Evolutionary conservation across 129 eudicot genomes (phyloP).

Genomic region (Smallanthus sonchifolius): DNA sequence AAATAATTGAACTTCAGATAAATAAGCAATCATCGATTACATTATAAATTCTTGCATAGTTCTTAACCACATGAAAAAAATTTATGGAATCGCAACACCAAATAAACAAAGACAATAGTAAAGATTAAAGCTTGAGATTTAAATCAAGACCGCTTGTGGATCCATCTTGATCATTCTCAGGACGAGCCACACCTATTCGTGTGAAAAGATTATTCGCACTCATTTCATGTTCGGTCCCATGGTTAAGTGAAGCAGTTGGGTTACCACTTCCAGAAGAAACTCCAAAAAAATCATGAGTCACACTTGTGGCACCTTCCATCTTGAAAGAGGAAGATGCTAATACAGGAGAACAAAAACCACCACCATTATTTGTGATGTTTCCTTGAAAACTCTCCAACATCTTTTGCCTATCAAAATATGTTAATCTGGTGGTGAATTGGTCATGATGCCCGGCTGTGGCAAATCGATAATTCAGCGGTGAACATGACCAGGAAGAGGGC

Average conservation of each 20-base stretch:
- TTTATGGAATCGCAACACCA: not conserved
- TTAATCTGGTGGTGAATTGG: slow-evolving; percentile 22
- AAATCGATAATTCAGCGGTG: slow-evolving; percentile 26
- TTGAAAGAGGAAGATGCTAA: slow-evolving; percentile 20
- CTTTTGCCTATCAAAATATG: slow-evolving; percentile 23
- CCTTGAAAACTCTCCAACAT: slow-evolving; percentile 35
- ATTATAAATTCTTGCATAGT: slow-evolving; percentile 10
- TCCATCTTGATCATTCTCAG: slow-evolving; percentile 29
- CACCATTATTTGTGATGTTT: slow-evolving; percentile 9
- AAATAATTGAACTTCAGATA: not conserved
- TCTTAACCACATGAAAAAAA: slow-evolving; percentile 13
- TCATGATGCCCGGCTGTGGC: slow-evolving; percentile 28
- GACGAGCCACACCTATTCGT: slow-evolving; percentile 1
- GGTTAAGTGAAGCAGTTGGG: not conserved
- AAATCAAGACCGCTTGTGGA: slow-evolving; percentile 39
- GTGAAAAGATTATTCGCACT: slow-evolving; percentile 18
- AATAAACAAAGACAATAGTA: slow-evolving; percentile 9
- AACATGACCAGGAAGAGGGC: slow-evolving; percentile 40
- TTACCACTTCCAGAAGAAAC: slow-evolving; percentile 22
- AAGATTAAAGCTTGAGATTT: slow-evolving; percentile 47
- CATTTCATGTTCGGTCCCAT: slow-evolving; percentile 21
- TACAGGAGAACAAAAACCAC: slow-evolving; percentile 15
- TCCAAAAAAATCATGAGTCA: slow-evolving; percentile 33
- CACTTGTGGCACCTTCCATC: slow-evolving; percentile 12
- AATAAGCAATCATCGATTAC: not conserved